Evolutionary conservation across 208 protist genomes (phyloP).

Genomic region (Trypanosomatidae sp.): DNA sequence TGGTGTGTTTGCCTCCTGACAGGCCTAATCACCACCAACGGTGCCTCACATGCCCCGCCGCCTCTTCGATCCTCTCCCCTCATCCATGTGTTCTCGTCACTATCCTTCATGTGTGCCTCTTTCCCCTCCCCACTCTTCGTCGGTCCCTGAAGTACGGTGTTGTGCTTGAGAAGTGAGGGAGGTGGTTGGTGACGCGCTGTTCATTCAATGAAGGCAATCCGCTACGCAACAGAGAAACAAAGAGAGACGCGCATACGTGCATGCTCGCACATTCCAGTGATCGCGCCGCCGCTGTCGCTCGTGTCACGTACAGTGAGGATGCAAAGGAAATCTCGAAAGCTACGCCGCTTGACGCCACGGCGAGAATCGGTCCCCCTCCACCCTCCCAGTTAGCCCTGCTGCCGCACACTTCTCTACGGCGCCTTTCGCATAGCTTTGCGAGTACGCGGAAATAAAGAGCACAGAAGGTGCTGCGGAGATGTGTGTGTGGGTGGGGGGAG

Average conservation of each 20-base stretch:
- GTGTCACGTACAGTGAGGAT: not conserved
- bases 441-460: not conserved
- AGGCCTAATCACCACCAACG: not conserved
- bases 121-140: not conserved
- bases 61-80: not conserved
- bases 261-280: not conserved
- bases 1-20: not conserved
- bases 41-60: not conserved
- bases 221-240: not conserved
- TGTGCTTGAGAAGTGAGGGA: not conserved
- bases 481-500: not conserved
- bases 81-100: not conserved
- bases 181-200: not conserved
- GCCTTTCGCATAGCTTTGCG: not conserved
- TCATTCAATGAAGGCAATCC: conserved; percentile 3
- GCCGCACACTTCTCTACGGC: not conserved
- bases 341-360: not conserved
- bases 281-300: not conserved
- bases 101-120: too few relatives aligned
- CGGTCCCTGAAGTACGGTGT: not conserved
- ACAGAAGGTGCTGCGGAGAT: not conserved
- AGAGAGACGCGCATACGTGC: not conserved
- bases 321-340: not conserved
- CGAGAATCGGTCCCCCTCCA: not conserved
- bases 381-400: not conserved